phyloP scores from a whole-genome alignment of 768 basidiomycete species.

The Hortiboletus campestris region DNA sequence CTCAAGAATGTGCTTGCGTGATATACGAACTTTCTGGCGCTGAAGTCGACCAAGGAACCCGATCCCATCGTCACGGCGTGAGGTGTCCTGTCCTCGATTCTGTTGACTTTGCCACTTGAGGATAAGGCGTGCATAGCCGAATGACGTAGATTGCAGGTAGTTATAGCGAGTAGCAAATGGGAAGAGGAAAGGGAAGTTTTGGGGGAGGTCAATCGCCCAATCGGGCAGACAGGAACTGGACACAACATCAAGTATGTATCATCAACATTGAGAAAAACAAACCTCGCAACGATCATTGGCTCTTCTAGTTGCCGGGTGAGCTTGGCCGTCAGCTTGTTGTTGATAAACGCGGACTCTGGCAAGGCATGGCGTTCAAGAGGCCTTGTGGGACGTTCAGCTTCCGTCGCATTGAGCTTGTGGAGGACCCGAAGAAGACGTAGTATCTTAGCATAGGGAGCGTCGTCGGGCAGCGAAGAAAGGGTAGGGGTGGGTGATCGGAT shows the following conservation, averaged over 20 bases:
- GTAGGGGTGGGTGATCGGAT: slow-evolving; percentile 63
- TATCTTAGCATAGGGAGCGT: slow-evolving; percentile 86
- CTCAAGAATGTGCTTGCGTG: slow-evolving; percentile 90
- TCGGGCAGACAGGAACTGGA: slow-evolving; percentile 90
- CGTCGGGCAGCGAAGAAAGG: slow-evolving; percentile 79
- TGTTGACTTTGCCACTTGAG: slow-evolving; percentile 94
- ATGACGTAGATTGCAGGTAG: slow-evolving; percentile 96
- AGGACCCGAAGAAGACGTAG: slow-evolving; percentile 86
- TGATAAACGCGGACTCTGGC: slow-evolving; percentile 85
- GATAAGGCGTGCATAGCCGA: slow-evolving; percentile 94
- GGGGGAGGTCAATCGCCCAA: slow-evolving; percentile 94
- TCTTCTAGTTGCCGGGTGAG: slow-evolving; percentile 97
- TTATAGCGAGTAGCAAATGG: slow-evolving; percentile 97
- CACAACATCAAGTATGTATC: neutral
- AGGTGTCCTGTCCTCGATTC: slow-evolving; percentile 70
- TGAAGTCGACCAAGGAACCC: slow-evolving; percentile 90
- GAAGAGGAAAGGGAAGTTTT: slow-evolving; percentile 98
- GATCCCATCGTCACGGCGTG: slow-evolving; percentile 85
- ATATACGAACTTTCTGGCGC: slow-evolving; percentile 95
- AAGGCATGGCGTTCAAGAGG: slow-evolving; percentile 58
- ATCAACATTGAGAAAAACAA: slow-evolving; percentile 17
- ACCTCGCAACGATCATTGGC: slow-evolving; percentile 99
- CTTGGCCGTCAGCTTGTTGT: slow-evolving; percentile 97
- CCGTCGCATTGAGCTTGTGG: slow-evolving; percentile 76
- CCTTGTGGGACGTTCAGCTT: slow-evolving; percentile 53